Evolutionary conservation across 2,329 filamentous ascomycete species (phyloP).

Genomic region (Fusarium staphyleae): DNA sequence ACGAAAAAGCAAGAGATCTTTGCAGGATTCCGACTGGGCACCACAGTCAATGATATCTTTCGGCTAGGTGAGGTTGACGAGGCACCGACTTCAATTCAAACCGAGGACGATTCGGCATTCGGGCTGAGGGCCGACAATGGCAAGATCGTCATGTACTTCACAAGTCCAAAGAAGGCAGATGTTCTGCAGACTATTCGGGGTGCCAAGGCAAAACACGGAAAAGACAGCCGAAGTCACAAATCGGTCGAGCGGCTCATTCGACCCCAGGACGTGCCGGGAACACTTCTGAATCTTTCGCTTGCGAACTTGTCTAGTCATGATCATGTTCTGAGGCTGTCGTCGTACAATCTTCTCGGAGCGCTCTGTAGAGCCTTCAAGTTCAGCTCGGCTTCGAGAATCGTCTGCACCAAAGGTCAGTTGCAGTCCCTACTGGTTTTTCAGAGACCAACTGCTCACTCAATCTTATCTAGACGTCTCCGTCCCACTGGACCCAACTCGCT

Average conservation of each 20-base stretch:
- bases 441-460: not conserved
- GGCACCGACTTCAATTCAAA: constrained; percentile 67
- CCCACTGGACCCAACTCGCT: constrained; percentile 67
- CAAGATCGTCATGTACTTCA: constrained; percentile 76
- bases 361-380: constrained; percentile 74
- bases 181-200: constrained; percentile 68
- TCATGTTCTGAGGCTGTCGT: constrained; percentile 65
- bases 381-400: constrained; percentile 64
- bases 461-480: constrained; percentile 62
- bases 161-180: constrained; percentile 68
- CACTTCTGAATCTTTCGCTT: constrained; percentile 70
- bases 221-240: constrained; percentile 67
- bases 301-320: constrained; percentile 71
- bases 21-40: constrained; percentile 65
- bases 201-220: constrained; percentile 70
- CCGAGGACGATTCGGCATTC: constrained; percentile 72
- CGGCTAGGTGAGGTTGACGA: constrained; percentile 72
- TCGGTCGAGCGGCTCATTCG: constrained; percentile 70
- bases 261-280: constrained; percentile 74
- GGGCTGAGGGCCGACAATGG: constrained; percentile 72
- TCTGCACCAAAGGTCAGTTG: constrained; percentile 65
- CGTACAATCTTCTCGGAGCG: constrained; percentile 72
- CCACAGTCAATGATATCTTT: constrained; percentile 74
- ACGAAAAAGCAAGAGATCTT: constrained; percentile 73
- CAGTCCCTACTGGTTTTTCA: not conserved